Conservation (phyloP, 2,329 filamentous ascomycete species). For the Diaporthe ilicicola region DNA sequence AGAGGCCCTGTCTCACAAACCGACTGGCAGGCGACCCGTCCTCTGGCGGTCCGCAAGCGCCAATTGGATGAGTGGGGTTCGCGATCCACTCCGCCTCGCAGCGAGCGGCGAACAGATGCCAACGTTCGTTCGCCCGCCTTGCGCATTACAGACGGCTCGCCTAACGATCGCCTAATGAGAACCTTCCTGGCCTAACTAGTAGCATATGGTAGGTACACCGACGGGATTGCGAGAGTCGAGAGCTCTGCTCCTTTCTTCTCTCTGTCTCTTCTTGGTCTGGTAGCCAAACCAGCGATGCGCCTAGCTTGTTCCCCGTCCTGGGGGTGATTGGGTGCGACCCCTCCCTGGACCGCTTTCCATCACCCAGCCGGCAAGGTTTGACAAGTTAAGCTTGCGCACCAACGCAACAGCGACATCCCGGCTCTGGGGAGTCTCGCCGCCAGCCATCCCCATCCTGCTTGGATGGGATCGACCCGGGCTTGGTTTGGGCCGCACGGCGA, state of each 20-base stretch:
- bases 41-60: slow-evolving; percentile 32
- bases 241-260: not conserved
- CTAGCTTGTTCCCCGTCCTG: not conserved
- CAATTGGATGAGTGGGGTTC: slow-evolving; percentile 30
- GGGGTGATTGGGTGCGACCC: slow-evolving; percentile 18
- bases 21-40: slow-evolving; percentile 27
- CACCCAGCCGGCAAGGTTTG: slow-evolving; percentile 26
- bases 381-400: slow-evolving; percentile 28
- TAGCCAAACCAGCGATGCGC: slow-evolving; percentile 10
- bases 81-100: slow-evolving; percentile 18
- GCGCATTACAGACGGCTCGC: slow-evolving; percentile 14
- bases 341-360: slow-evolving; percentile 3
- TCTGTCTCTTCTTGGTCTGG: not conserved
- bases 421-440: slow-evolving; percentile 22
- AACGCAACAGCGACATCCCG: slow-evolving; percentile 27
- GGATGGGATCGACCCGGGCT: slow-evolving; percentile 18
- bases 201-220: not conserved
- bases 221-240: slow-evolving; percentile 1
- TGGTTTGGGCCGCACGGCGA: slow-evolving; percentile 6
- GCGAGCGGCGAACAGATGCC: slow-evolving; percentile 23
- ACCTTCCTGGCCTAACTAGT: not conserved
- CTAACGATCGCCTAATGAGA: not conserved
- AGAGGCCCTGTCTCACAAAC: slow-evolving; percentile 35
- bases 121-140: slow-evolving; percentile 27
- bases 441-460: slow-evolving; percentile 21